Evolutionary conservation across 1,139 yeast genomes (phyloP), one percentile per base, ranked within the genome.

Genomic region (Debaryomyces coudertii): DNA sequence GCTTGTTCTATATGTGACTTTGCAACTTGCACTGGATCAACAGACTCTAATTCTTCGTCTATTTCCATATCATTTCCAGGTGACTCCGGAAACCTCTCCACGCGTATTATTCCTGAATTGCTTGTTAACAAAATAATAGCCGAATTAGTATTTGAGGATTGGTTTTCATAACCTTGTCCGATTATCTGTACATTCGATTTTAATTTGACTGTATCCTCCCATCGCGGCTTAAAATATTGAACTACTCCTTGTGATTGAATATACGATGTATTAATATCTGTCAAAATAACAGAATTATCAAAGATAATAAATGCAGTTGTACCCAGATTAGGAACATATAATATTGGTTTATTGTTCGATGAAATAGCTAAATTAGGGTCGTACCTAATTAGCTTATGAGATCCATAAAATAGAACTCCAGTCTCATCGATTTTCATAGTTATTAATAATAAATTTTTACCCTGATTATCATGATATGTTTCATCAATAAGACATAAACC

Each of bases 1-100:
- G 90, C 96, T 63, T 90, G 97, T 55, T 87, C 95, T 23, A 90
- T 78, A 53, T 83, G 90, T 0, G 90, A 79, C 58, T 85, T 85
- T 39, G 85, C 73, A 46, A 82, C 70, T 5, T 73, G 64, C 2
- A 71, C 52, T 1, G 74, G 69, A 36, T 61, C 62, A 5, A 51
- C 43, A 20, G 50, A 47, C 14, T 54, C 52, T 7, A 54, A 53
- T 2, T 53, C 50, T 5, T 42, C 42, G 16, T 46, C 50, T 27
- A 35, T 52, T 8, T 38, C 52, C 34, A 38, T 24, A 11, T 40
- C 44, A 6, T 46, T 50, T 28, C 47, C 60, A 34, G 57, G 69
- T 3, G 42, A 3, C 4, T 56, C 65, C 3, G 57, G 51, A 47
- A 76, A 79, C 42, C 79, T 60, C 54, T 85, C 90, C 11, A 89